Base-by-base conservation (phyloP, 2,329 filamentous ascomycete genomes). In the Rugonectria rugulosa region DNA sequence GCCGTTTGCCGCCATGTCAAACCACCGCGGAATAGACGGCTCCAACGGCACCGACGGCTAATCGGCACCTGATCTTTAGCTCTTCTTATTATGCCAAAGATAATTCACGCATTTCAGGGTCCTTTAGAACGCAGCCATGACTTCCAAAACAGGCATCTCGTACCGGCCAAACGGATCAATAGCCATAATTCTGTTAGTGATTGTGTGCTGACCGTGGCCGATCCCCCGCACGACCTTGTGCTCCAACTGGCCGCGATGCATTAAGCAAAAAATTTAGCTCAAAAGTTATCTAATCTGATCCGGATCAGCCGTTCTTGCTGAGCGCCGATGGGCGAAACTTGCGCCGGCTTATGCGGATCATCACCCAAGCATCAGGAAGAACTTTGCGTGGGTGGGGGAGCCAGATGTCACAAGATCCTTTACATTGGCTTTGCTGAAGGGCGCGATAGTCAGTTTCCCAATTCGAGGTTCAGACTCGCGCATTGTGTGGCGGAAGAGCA, bases 261-360 rank as follows among this genome's bases (percentile, higher is more conserved):
- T 17, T n/a, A 36, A 36, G 32, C n/a, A 10, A 36, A 36, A 15
- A 10, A 36, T 15, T 36, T 36, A 36, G 36, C 36, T 38, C 36
- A 38, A 21, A 17, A 36, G 36, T 38, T 38, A 38, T 38, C 36
- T 38, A 23, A 38, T 38, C 36, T 38, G 36, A 38, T 38, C 36
- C 36, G 36, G 8, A 38, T 23, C 19, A 38, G n/a, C 36, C 19
- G 17, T 23, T 14, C 20, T 23, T 21, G 14, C 17, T 23, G n/a
- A n/a, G n/a, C n/a, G n/a, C 23, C 17, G 20, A 38, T 5, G 7
- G 36, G 36, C 19, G 17, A 14, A 36, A 36, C 15, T 17, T 17
- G 10, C 4, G 9, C 15, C 17, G 15, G n/a, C 12, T 36, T 17
- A 36, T 36, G 32, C 12, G 32, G 32, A n/a, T 4, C n/a, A 17